Evolutionary conservation across 2,329 filamentous ascomycete genomes (phyloP).

Genomic region (Fusarium sp.): DNA sequence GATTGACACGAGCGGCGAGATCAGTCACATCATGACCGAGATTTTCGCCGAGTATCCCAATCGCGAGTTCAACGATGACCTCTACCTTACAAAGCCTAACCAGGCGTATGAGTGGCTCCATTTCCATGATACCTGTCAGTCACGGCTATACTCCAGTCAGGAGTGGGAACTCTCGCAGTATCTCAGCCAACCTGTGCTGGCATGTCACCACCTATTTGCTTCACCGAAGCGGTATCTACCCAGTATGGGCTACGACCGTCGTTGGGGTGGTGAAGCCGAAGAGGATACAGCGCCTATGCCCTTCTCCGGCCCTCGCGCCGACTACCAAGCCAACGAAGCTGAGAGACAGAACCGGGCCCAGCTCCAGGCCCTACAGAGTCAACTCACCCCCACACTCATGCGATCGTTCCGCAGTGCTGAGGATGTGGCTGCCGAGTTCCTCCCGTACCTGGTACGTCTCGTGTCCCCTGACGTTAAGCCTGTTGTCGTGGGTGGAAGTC

Average conservation of each 20-base stretch:
- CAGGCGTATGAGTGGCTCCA: conserved; percentile 93
- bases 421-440: conserved; percentile 81
- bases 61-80: conserved; percentile 93
- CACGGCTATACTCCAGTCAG: conserved; percentile 81
- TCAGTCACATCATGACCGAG: conserved; percentile 82
- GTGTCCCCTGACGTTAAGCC: conserved; percentile 92
- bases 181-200: conserved; percentile 85
- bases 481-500: conserved; percentile 79
- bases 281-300: conserved; percentile 69
- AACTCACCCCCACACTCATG: conserved; percentile 76
- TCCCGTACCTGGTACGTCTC: conserved; percentile 86
- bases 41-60: conserved; percentile 88
- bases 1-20: conserved; percentile 81
- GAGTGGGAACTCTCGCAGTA: conserved; percentile 95
- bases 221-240: conserved; percentile 67
- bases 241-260: conserved; percentile 54
- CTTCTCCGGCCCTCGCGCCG: conserved; percentile 84
- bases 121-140: conserved; percentile 88
- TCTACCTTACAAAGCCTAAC: conserved; percentile 87
- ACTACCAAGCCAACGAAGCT: conserved; percentile 83
- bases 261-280: conserved; percentile 55
- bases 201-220: conserved; percentile 92
- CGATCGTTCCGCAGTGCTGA: conserved; percentile 83
- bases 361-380: conserved; percentile 77
- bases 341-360: conserved; percentile 81